Percentiles rank a stretch among this genome's conserved stretches.
Evolutionary conservation across 768 basidiomycete genomes (phyloP).

Genomic region (Pisolithus sp.): DNA sequence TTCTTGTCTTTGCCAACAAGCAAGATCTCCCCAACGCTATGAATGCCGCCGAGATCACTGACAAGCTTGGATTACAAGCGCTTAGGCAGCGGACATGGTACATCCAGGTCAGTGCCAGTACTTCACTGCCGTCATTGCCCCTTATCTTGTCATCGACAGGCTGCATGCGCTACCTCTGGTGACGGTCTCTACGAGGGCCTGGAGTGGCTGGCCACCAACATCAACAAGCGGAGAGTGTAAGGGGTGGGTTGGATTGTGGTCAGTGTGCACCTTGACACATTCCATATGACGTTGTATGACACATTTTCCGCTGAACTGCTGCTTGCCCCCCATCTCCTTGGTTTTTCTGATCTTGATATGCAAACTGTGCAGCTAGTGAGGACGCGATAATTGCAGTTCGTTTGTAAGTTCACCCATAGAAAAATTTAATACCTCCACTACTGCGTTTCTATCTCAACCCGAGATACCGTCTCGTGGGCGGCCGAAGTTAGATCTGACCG

Average conservation of each 20-base stretch:
- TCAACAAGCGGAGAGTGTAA: constrained; percentile 55
- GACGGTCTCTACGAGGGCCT: constrained; percentile 98
- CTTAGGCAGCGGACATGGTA: constrained; percentile 98
- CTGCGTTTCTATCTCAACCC: neutral
- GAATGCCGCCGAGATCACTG: constrained; percentile 99
- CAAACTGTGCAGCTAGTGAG: constrained; percentile 2
- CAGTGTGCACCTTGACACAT: constrained; percentile 52
- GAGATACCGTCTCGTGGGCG: no score
- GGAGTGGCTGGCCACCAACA: constrained; percentile 92
- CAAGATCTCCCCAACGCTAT: constrained; percentile 99
- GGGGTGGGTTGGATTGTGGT: constrained; percentile 36
- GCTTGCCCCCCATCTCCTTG: constrained; percentile 22
- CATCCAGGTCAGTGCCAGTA: constrained; percentile 64
- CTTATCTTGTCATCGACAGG: constrained; percentile 41
- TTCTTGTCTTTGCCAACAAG: constrained; percentile 99
- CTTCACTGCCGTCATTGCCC: constrained; percentile 1
- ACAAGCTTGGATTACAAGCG: constrained; percentile 97
- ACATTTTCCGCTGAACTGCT: constrained; percentile 35
- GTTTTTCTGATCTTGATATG: constrained; percentile 11
- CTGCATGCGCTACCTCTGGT: constrained; percentile 96
- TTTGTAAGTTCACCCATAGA: constrained; percentile 16
- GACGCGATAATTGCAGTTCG: constrained; percentile 2
- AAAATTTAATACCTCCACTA: constrained; percentile 7
- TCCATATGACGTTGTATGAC: constrained; percentile 51
- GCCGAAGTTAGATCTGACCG: no score